These are phyloP conservation scores for Ampelomyces quisqualis DNA, from an alignment of 2,329 filamentous ascomycete species.

Conservation along the genomic window DNA sequence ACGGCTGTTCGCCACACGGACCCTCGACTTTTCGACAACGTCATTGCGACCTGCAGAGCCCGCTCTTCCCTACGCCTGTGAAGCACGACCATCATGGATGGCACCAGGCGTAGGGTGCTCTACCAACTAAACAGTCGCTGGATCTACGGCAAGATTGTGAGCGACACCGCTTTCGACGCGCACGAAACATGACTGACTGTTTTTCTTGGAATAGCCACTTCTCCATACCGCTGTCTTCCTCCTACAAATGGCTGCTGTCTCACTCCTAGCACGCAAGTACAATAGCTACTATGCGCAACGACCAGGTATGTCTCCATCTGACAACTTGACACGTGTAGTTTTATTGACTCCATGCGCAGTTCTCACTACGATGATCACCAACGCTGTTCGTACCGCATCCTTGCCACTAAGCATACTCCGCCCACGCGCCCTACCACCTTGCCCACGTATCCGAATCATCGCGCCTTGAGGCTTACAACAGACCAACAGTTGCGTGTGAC, in stretches of 20 bases:
- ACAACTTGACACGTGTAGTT: background rate
- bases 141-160: constrained; percentile 71
- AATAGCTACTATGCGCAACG: constrained; percentile 91
- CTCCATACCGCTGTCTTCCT: constrained; percentile 82
- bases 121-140: constrained; percentile 70
- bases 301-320: constrained; percentile 60
- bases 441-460: background rate
- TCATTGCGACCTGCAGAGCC: constrained; percentile 29
- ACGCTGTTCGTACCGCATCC: constrained; percentile 66
- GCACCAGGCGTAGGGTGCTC: constrained; percentile 59
- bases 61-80: constrained; percentile 16
- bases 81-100: constrained; percentile 38
- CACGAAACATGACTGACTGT: constrained; percentile 10
- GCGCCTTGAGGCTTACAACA: no score
- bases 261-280: constrained; percentile 80
- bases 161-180: constrained; percentile 30
- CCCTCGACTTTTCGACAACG: constrained; percentile 29
- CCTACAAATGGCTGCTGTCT: constrained; percentile 83
- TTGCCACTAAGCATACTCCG: constrained; percentile 6
- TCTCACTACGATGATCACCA: constrained; percentile 98
- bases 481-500: background rate
- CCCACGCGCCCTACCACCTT: background rate
- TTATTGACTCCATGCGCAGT: constrained; percentile 54
- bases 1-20: constrained; percentile 21
- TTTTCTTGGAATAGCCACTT: constrained; percentile 64